Conservation (phyloP, 257 asterid species). For the Solanum peruvianum region DNA sequence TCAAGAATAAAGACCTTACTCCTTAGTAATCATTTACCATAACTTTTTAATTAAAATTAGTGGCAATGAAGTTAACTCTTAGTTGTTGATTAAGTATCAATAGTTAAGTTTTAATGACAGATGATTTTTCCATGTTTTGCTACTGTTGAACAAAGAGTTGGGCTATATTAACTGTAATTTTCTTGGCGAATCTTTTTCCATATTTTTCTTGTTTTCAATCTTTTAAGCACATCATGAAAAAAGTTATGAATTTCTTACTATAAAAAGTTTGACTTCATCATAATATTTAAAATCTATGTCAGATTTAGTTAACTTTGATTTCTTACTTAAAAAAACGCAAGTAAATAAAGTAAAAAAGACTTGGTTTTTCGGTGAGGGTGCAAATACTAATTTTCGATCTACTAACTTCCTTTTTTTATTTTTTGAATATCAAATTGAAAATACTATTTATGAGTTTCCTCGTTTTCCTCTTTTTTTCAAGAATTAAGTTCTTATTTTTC, state of each 20-base stretch:
- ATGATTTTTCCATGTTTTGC: neutral
- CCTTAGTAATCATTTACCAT: neutral
- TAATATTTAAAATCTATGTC: neutral
- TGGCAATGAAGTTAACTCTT: neutral
- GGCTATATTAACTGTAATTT: neutral
- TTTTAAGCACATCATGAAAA: neutral
- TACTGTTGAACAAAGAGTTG: neutral
- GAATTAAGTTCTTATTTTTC: neutral
- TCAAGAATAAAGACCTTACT: neutral
- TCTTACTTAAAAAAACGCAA: neutral
- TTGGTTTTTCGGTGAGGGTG: neutral
- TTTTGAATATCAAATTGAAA: neutral
- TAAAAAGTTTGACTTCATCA: neutral
- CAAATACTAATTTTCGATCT: neutral
- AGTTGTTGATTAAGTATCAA: neutral
- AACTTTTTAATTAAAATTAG: neutral
- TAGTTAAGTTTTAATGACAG: neutral
- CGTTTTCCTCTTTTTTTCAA: neutral
- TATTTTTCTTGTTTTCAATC: neutral
- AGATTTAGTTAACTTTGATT: neutral
- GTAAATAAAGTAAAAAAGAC: neutral
- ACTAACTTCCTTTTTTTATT: neutral
- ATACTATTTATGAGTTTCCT: neutral
- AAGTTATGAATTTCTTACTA: neutral
- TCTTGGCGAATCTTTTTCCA: neutral